Conservation (phyloP, 1,284 basidiomycete genomes). For the Neolentinus lepideus region DNA sequence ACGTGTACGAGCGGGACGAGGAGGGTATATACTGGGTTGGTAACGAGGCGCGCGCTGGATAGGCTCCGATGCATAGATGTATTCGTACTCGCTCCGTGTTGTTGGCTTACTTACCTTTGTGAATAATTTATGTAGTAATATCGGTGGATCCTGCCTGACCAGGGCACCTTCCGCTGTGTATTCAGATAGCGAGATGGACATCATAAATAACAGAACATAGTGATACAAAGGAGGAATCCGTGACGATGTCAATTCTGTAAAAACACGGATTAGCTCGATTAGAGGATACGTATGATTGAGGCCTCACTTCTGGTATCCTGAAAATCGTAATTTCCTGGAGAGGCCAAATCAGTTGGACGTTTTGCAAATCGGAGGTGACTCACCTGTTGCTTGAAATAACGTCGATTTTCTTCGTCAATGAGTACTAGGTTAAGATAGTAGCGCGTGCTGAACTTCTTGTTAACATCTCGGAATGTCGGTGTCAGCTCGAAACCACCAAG, state of each 20-base stretch:
- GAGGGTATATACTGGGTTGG: neutral
- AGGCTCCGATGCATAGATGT: neutral
- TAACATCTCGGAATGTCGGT: conserved; percentile 97
- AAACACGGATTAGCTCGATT: neutral
- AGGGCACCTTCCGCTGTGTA: neutral
- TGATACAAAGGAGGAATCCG: conserved; percentile 3
- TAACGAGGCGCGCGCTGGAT: neutral
- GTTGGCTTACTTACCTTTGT: too few relatives aligned
- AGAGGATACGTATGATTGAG: neutral
- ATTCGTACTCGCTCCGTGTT: neutral
- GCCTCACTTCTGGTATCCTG: conserved; percentile 64
- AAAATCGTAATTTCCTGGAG: conserved; percentile 65
- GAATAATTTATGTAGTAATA: too few relatives aligned
- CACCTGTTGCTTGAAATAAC: conserved; percentile 91
- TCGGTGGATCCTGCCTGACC: too few relatives aligned
- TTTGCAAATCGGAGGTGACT: conserved; percentile 8
- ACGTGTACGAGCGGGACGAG: neutral
- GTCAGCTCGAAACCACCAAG: conserved; percentile 97
- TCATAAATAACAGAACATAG: neutral
- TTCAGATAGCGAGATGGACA: neutral
- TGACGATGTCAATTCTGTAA: conserved; percentile 12
- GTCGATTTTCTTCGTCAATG: conserved; percentile 95
- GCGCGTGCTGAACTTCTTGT: conserved; percentile 97
- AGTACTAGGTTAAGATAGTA: conserved; percentile 97
- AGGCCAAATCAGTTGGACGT: conserved; percentile 2